Percentiles rank a stretch among this genome's conserved stretches.
phyloP scores from a whole-genome alignment of 2,329 filamentous ascomycete genomes.

The Apiospora sp. region DNA sequence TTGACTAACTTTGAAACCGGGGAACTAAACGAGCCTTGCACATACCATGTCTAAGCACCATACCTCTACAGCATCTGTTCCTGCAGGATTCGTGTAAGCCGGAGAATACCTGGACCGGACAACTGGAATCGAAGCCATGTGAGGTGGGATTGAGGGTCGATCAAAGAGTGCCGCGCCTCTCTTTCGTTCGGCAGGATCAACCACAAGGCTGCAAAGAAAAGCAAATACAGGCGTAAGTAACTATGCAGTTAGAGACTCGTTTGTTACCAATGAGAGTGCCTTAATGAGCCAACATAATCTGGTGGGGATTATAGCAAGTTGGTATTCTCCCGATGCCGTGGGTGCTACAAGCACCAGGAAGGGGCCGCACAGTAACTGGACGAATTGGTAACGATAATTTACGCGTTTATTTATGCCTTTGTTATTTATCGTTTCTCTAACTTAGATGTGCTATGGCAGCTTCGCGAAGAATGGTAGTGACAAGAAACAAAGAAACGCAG shows the following conservation, averaged over 20 bases:
- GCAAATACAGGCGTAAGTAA: neutral
- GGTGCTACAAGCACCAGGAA: neutral
- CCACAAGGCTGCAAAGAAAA: neutral
- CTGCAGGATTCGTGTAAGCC: conserved; percentile 9
- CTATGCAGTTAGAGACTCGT: neutral
- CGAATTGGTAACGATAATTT: neutral
- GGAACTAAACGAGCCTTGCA: neutral
- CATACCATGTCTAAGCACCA: neutral
- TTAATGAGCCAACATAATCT: neutral
- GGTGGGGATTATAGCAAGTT: neutral
- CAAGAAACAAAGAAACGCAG: neutral
- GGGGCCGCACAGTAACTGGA: neutral
- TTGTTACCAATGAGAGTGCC: neutral
- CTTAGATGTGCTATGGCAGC: neutral
- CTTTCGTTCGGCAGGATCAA: neutral
- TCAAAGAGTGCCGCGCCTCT: neutral
- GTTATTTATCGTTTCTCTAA: neutral
- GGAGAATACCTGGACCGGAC: neutral
- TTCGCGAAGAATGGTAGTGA: neutral
- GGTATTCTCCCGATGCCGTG: no score
- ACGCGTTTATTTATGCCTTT: neutral
- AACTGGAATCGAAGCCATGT: neutral
- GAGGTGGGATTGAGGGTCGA: neutral
- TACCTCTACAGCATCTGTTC: neutral
- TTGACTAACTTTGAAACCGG: neutral